phyloP scores from a whole-genome alignment of 805 yeast genomes.

The Starmerella floris region DNA sequence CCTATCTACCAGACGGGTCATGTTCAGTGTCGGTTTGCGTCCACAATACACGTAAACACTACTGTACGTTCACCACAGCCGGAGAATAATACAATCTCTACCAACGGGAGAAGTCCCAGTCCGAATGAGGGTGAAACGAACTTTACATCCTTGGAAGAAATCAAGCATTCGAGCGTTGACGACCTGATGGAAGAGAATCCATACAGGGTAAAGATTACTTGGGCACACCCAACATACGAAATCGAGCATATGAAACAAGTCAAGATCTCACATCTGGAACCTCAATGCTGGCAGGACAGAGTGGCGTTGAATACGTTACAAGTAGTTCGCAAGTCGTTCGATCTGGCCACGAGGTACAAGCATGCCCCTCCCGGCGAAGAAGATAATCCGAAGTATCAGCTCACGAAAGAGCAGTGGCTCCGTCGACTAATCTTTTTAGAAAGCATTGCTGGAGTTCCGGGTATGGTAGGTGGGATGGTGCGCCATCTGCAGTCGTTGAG shows the following conservation, averaged over 20 bases:
- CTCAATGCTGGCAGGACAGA: neutral
- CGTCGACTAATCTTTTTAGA: constrained; percentile 4
- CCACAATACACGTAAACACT: too few relatives aligned
- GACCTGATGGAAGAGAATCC: neutral
- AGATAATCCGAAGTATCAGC: neutral
- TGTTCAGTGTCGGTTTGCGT: too few relatives aligned
- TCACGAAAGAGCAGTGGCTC: constrained; percentile 2
- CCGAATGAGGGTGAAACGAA: too few relatives aligned
- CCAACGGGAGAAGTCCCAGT: too few relatives aligned
- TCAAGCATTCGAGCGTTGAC: too few relatives aligned
- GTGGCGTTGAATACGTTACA: neutral
- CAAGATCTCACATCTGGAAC: neutral
- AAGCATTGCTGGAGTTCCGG: constrained; percentile 8
- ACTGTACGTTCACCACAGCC: too few relatives aligned
- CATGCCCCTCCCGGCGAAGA: constrained; percentile 5
- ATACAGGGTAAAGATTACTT: neutral
- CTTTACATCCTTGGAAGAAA: too few relatives aligned
- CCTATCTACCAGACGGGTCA: too few relatives aligned
- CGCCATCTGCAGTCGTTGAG: constrained; percentile 6
- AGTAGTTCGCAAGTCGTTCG: constrained; percentile 1
- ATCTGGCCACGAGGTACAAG: constrained; percentile 3
- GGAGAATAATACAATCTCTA: too few relatives aligned
- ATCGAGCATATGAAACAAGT: neutral
- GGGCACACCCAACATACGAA: neutral
- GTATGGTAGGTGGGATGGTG: constrained; percentile 9